Base-by-base conservation (phyloP, 1,139 yeast species). In the Yueomyces sp. region DNA sequence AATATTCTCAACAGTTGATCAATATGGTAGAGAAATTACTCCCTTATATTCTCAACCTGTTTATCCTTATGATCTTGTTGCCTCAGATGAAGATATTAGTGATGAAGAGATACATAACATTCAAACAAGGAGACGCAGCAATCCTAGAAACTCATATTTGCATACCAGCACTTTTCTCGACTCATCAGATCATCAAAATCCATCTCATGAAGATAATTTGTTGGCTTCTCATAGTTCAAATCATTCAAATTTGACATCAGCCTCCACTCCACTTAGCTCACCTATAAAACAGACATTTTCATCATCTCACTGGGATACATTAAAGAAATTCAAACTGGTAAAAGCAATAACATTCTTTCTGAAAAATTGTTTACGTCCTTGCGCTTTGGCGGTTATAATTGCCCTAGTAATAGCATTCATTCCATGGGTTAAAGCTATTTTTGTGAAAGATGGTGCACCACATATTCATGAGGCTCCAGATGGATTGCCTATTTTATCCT, bases 361-460 rank as follows among this genome's bases (percentile, higher is more conserved):
- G 2, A 72, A 72, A 53, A 86, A 85, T 61, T 72, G 87, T 48
- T 54, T 70, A 37, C 71, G 93, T 12, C 93, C 94, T 0, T 78
- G 78, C 39, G 79, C 94, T 1, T 52, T 78, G 38, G 67, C 89
- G 1, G 72, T 85, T 38, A 68, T 86, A 3, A 39, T 75, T 0
- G 70, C 91, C 1, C 61, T 89, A 40, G 66, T 71, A 2, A 67
- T 84, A 27, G 77, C 93, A 12, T 83, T 89, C 83, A 70, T 91
- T 11, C 96, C 96, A 1, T 89, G 95, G 68, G 68, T 86, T 11
- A 81, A 83, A 54, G 85, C 93, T 1, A 68, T 87, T 32, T 89
- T 89, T 59, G 86, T 83, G 4, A 65, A 62, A 25, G 28, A 44
- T 0, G 50, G 39, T 41, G 60, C 54, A 54, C 70, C 59, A 50